Base-by-base conservation (phyloP, 108 stramenopile species). In the Skeletonema costatum region DNA sequence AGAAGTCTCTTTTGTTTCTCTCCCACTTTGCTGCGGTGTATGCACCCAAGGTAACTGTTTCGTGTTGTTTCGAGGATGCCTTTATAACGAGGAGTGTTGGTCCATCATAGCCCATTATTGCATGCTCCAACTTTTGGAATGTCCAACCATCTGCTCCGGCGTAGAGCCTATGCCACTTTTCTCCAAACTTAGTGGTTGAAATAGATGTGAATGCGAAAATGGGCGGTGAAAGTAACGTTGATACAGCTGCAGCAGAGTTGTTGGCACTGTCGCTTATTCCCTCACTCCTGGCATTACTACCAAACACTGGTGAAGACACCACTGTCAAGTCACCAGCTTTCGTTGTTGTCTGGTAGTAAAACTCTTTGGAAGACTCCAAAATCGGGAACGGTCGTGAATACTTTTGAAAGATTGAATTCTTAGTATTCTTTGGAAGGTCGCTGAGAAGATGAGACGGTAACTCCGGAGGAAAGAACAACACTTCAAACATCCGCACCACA, bases 1-100 rank as follows among this genome's bases (percentile, higher is more conserved):
- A 95, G 82, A 92, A 95, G 60, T 92, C 84, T 39, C 69, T 61
- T 68, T 89, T 89, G 64, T 87, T 87, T 85, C 91, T 90, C 59
- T 92, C 91, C 93, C 93, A 95, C 33, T 88, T 75, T 5, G 87
- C 78, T n/a, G 93, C 83, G 0, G 91, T 88, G 63, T 86, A 87
- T 14, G 87, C 89, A 9, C 89, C 89, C 39, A 92, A 84, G 10
- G 88, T 84, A 44, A 77, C 85, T 1, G 71, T 33, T 5, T 29
- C 56, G 39, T 66, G 21, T 61, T 69, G 21, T 75, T 16, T n/a
- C 36, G 65, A 14, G 48, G 48, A 6, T 66, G 36, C 80, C 88
- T 82, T 79, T 71, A 86, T 87, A 61, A 86, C 81, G 32, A 91
- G 44, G 21, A 91, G 65, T 10, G 90, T 91, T 1, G 90, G 90